Conservation (phyloP, 2,329 filamentous ascomycete genomes). For the Colletotrichum costaricense region DNA sequence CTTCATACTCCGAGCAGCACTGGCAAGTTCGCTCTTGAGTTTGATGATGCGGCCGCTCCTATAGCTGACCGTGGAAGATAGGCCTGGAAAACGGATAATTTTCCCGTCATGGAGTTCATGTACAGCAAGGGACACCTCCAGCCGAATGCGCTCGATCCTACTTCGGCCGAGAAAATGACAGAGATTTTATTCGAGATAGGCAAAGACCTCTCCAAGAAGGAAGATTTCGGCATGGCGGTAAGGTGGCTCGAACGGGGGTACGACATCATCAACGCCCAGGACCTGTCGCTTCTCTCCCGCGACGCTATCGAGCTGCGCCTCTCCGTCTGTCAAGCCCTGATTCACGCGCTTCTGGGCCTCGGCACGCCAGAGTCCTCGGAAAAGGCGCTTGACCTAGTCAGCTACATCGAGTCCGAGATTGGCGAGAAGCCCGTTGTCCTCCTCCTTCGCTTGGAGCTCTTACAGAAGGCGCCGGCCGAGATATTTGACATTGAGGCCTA, state of each 20-base stretch:
- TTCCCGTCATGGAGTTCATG: constrained; percentile 84
- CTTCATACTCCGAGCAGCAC: constrained; percentile 70
- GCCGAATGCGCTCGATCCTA: constrained; percentile 53
- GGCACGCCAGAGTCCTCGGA: constrained; percentile 55
- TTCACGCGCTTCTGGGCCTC: constrained; percentile 64
- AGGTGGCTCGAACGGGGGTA: constrained; percentile 81
- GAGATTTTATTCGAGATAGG: constrained; percentile 81
- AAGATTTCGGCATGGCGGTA: constrained; percentile 65
- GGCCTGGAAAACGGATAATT: constrained; percentile 79
- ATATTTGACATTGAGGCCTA: constrained; percentile 62
- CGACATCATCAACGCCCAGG: constrained; percentile 65
- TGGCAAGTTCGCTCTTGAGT: constrained; percentile 62
- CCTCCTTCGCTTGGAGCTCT: constrained; percentile 75
- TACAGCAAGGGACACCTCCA: constrained; percentile 68
- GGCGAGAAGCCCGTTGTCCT: constrained; percentile 74
- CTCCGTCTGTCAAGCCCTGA: constrained; percentile 72
- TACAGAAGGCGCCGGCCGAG: constrained; percentile 61
- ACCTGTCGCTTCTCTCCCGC: constrained; percentile 65
- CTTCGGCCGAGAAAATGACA: constrained; percentile 69
- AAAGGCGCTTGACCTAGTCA: constrained; percentile 68
- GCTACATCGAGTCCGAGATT: constrained; percentile 70
- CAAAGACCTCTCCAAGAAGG: constrained; percentile 62
- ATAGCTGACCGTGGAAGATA: constrained; percentile 45
- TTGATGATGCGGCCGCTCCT: not conserved
- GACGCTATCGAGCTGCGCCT: constrained; percentile 74